phyloP scores from a whole-genome alignment of 495 filamentous ascomycete species.

The Penicillium arizonense region DNA sequence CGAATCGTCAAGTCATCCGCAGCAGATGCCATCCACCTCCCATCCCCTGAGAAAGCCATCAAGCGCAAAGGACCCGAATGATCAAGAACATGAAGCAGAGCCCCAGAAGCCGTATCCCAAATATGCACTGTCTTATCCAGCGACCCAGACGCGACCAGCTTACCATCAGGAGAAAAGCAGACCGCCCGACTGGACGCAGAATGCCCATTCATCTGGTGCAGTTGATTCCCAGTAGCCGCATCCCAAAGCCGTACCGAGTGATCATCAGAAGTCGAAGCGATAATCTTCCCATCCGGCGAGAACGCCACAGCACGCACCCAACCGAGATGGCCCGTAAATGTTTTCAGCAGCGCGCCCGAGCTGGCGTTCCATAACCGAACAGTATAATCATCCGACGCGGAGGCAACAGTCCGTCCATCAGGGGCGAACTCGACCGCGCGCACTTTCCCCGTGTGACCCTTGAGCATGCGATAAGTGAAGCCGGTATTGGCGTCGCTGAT shows the following conservation, averaged over 20 bases:
- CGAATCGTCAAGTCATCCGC: constrained; percentile 7
- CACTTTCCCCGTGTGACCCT: constrained; percentile 8
- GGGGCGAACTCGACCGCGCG: constrained; percentile 7
- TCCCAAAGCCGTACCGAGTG: constrained; percentile 17
- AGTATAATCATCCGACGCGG: constrained; percentile 5
- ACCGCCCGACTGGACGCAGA: constrained; percentile 1
- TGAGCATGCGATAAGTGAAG: constrained; percentile 8
- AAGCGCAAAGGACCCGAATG: constrained; percentile 5
- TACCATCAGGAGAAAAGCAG: constrained; percentile 14
- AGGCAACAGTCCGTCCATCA: constrained; percentile 4
- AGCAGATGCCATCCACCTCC: background rate
- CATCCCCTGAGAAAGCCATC: background rate
- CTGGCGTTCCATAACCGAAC: constrained; percentile 5
- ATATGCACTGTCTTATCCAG: constrained; percentile 15
- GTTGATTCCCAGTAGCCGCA: constrained; percentile 5
- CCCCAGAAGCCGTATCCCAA: constrained; percentile 16
- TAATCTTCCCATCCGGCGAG: constrained; percentile 14
- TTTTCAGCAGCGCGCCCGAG: background rate
- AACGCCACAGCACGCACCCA: constrained; percentile 14
- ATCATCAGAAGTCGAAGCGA: constrained; percentile 16
- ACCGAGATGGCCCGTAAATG: constrained; percentile 9
- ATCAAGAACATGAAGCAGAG: background rate
- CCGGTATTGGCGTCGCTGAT: constrained; percentile 8
- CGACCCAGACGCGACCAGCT: constrained; percentile 12
- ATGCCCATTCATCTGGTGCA: background rate